Evolutionary conservation across 1,284 basidiomycete genomes (phyloP).

Genomic region (Mycosarcoma maydis): DNA sequence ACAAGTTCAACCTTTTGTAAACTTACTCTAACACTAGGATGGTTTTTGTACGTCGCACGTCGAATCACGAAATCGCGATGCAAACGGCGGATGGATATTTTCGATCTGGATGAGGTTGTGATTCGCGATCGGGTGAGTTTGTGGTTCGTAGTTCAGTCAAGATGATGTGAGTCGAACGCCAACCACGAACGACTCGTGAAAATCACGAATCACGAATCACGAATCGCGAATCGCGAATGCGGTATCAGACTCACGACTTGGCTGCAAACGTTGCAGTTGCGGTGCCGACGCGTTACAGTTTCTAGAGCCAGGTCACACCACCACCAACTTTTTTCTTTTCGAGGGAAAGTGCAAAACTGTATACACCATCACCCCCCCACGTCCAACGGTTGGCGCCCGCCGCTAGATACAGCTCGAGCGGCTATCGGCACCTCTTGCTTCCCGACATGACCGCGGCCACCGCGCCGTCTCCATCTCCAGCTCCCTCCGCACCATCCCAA

Average conservation of each 20-base stretch:
- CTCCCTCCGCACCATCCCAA: constrained; percentile 35
- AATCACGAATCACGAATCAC: no score
- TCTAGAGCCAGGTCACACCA: constrained; percentile 43
- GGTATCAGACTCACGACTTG: no score
- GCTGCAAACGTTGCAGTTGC: constrained; percentile 1
- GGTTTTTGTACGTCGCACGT: no score
- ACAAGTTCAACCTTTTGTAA: no score
- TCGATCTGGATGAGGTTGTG: constrained; percentile 7
- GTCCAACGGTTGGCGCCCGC: constrained; percentile 2
- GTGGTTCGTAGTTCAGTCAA: no score
- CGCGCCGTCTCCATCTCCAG: constrained; percentile 46
- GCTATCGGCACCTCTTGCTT: background rate
- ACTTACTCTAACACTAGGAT: no score
- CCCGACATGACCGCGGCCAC: constrained; percentile 44
- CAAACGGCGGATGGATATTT: constrained; percentile 2
- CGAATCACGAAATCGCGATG: no score
- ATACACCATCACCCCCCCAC: constrained; percentile 27
- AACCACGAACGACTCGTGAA: no score
- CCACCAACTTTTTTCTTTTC: constrained; percentile 22
- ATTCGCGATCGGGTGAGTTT: no score
- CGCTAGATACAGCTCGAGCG: constrained; percentile 2
- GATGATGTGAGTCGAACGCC: no score
- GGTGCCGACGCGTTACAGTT: constrained; percentile 50
- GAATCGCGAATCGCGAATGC: no score
- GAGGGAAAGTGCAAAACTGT: constrained; percentile 16